These are phyloP conservation scores for Daldinia bambusicola DNA, from an alignment of 495 filamentous ascomycete species.

Conservation along the genomic window DNA sequence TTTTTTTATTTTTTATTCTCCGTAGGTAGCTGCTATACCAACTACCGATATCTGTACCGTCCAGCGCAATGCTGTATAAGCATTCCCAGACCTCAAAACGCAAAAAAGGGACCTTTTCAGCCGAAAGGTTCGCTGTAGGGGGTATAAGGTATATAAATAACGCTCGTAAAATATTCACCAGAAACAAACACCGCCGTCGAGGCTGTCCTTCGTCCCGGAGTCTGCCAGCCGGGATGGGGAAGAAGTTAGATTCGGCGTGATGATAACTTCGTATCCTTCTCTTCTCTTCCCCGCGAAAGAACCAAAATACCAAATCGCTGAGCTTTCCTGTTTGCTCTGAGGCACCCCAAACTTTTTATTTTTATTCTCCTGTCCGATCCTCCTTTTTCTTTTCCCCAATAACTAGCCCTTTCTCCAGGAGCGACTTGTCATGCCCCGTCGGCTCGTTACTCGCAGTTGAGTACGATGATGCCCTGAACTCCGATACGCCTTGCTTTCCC, in stretches of 20 bases:
- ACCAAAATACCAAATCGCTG: slow-evolving; percentile 17
- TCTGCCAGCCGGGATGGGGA: slow-evolving; percentile 42
- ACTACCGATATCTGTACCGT: background rate
- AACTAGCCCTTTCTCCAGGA: background rate
- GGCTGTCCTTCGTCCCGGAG: slow-evolving; percentile 31
- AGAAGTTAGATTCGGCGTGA: slow-evolving; percentile 1
- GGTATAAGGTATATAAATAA: slow-evolving; percentile 25
- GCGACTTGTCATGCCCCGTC: background rate
- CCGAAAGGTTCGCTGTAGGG: slow-evolving; percentile 28
- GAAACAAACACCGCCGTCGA: slow-evolving; percentile 44
- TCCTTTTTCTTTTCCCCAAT: slow-evolving; percentile 10
- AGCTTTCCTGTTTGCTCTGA: slow-evolving; percentile 46
- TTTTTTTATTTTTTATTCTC: background rate
- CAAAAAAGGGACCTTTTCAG: slow-evolving; percentile 12
- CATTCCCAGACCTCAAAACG: slow-evolving; percentile 1
- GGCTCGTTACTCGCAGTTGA: background rate
- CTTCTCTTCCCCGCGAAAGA: slow-evolving; percentile 15
- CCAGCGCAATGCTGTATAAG: background rate
- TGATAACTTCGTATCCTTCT: slow-evolving; percentile 1
- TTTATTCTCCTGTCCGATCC: slow-evolving; percentile 1
- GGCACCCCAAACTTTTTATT: slow-evolving; percentile 28
- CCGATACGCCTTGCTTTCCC: slow-evolving; percentile 42
- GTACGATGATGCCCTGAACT: slow-evolving; percentile 24
- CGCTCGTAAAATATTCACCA: slow-evolving; percentile 40
- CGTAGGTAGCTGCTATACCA: background rate